These are phyloP conservation scores for Leccinum uliginosum DNA, from an alignment of 768 basidiomycete genomes.

Conservation along the genomic window DNA sequence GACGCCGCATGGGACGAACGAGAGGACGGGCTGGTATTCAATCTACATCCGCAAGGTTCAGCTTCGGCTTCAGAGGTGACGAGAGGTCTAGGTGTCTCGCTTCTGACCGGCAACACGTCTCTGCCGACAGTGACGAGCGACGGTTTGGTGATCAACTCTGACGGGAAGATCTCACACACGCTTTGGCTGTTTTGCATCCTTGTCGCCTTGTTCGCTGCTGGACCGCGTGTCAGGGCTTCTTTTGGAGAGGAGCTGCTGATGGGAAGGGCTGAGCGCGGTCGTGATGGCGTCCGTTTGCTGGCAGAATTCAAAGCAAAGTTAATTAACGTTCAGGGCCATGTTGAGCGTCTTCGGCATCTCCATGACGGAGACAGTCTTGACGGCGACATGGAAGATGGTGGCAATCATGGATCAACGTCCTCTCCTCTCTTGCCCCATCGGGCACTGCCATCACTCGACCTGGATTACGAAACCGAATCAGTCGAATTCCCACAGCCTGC, in stretches of 20 bases:
- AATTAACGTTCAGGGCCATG: constrained; percentile 22
- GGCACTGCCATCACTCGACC: constrained; percentile 6
- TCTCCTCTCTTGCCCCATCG: constrained; percentile 21
- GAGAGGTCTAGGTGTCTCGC: constrained; percentile 6
- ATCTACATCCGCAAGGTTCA: constrained; percentile 19
- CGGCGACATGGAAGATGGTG: constrained; percentile 16
- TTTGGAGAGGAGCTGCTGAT: constrained; percentile 13
- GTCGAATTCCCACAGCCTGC: constrained; percentile 12
- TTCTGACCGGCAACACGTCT: constrained; percentile 13
- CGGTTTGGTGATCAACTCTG: constrained; percentile 41
- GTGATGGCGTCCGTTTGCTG: constrained; percentile 13
- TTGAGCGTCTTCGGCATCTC: constrained; percentile 16
- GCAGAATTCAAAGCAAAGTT: constrained; percentile 22
- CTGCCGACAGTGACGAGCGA: constrained; percentile 2
- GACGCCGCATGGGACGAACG: constrained; percentile 25
- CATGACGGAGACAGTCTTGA: constrained; percentile 14
- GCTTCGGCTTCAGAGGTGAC: not conserved
- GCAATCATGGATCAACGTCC: constrained; percentile 22
- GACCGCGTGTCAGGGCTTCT: constrained; percentile 9
- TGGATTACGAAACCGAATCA: constrained; percentile 19
- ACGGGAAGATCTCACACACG: constrained; percentile 47
- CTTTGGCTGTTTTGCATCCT: constrained; percentile 47
- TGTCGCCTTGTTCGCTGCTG: constrained; percentile 17
- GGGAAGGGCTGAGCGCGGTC: constrained; percentile 8
- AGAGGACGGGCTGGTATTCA: constrained; percentile 24